These are phyloP conservation scores for Urochloa ruziziensis DNA, from an alignment of 176 grass and related monocot genomes.

Conservation along the genomic window DNA sequence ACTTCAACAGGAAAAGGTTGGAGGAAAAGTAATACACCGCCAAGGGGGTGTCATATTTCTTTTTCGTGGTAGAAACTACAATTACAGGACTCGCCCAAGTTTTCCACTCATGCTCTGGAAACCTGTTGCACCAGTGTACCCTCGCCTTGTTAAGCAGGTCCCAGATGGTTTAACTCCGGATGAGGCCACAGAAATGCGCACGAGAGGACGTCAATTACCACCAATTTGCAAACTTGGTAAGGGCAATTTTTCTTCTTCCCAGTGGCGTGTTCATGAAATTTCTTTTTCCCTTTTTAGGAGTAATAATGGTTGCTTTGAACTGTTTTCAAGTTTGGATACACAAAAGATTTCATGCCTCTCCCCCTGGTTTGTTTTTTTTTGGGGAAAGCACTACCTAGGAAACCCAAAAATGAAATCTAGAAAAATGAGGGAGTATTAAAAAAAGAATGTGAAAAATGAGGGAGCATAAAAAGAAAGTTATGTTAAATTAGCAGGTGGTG, in stretches of 20 bases:
- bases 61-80: conserved; percentile 94
- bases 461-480: too few relatives aligned
- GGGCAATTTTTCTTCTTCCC: not conserved
- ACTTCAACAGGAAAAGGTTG: conserved; percentile 71
- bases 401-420: not conserved
- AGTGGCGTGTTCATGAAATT: not conserved
- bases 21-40: conserved; percentile 82
- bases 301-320: not conserved
- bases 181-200: conserved; percentile 61
- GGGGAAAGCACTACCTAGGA: not conserved
- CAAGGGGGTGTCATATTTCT: conserved; percentile 81
- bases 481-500: not conserved
- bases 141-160: conserved; percentile 60
- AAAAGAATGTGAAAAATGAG: not conserved
- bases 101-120: conserved; percentile 97
- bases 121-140: conserved; percentile 79
- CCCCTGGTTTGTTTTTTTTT: not conserved
- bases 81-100: conserved; percentile 63
- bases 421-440: not conserved
- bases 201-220: conserved; percentile 49
- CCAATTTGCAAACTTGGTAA: conserved; percentile 87
- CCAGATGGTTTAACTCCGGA: conserved; percentile 84
- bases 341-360: not conserved
- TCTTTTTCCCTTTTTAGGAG: not conserved
- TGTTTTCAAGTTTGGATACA: not conserved